Evolutionary conservation across 805 yeast species (phyloP).

Genomic region (Teunomyces barrocoloradensis): DNA sequence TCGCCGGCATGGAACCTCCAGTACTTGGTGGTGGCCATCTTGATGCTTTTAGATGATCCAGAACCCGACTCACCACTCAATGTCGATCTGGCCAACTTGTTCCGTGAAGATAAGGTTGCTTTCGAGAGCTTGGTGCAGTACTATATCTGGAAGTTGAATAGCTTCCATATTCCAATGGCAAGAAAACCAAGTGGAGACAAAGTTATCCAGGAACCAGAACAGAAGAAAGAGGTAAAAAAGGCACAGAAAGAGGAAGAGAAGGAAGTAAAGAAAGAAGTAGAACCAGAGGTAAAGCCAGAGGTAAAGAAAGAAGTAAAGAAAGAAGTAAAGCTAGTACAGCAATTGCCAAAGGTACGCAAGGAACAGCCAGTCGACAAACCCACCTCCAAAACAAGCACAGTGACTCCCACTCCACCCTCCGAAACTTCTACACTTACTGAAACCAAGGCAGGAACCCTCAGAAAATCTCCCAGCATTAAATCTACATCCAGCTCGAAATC

Average conservation of each 20-base stretch:
- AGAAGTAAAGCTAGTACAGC: no score
- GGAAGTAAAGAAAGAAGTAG: no score
- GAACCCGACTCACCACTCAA: constrained; percentile 73
- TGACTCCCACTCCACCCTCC: no score
- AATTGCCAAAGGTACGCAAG: no score
- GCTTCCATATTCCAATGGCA: constrained; percentile 16
- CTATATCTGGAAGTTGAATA: constrained; percentile 38
- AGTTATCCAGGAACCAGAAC: not conserved
- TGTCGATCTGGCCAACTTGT: constrained; percentile 63
- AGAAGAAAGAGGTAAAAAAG: not conserved
- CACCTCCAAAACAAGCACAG: not conserved
- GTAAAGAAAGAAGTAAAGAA: no score
- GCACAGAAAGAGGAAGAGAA: not conserved
- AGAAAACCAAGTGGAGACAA: constrained; percentile 3
- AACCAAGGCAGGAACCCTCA: not conserved
- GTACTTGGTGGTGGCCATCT: constrained; percentile 54
- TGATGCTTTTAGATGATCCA: constrained; percentile 58
- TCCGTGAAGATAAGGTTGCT: constrained; percentile 41
- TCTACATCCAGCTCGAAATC: not conserved
- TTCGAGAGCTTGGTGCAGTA: constrained; percentile 41
- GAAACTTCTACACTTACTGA: not conserved
- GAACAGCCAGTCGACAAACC: not conserved
- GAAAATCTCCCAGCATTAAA: not conserved
- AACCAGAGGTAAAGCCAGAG: no score
- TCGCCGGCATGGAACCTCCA: constrained; percentile 72